phyloP scores from a whole-genome alignment of 495 filamentous ascomycete genomes.

The Glutinoglossum americanum region DNA sequence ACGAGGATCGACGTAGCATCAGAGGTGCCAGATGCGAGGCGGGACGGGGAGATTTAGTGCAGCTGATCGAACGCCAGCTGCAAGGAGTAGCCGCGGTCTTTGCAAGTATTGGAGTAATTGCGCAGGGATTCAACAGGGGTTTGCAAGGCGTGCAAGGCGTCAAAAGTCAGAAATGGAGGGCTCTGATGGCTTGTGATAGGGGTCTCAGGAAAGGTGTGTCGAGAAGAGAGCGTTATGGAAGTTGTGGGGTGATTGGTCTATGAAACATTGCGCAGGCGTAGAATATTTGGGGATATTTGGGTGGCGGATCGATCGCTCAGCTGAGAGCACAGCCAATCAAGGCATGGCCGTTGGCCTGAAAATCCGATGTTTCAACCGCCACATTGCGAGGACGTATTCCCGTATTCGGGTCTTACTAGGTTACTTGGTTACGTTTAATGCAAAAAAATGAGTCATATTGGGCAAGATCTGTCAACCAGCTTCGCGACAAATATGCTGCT shows the following conservation, averaged over 20 bases:
- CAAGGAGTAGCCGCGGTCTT: background rate
- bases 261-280: background rate
- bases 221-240: background rate
- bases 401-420: background rate
- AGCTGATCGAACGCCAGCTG: conserved; percentile 1
- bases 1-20: background rate
- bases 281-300: too few relatives aligned
- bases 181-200: background rate
- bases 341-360: background rate
- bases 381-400: background rate
- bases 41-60: conserved; percentile 4
- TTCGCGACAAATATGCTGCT: background rate
- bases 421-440: too few relatives aligned
- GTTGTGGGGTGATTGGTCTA: background rate
- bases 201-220: background rate
- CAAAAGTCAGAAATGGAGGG: background rate
- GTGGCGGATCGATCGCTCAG: background rate
- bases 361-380: background rate
- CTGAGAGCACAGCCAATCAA: background rate
- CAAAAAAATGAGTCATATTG: background rate
- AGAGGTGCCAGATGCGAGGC: background rate
- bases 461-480: background rate
- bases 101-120: background rate
- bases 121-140: background rate
- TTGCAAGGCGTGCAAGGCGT: background rate